Conservation (phyloP, 1,284 basidiomycete genomes). For the Apiotrichum gamsii region DNA sequence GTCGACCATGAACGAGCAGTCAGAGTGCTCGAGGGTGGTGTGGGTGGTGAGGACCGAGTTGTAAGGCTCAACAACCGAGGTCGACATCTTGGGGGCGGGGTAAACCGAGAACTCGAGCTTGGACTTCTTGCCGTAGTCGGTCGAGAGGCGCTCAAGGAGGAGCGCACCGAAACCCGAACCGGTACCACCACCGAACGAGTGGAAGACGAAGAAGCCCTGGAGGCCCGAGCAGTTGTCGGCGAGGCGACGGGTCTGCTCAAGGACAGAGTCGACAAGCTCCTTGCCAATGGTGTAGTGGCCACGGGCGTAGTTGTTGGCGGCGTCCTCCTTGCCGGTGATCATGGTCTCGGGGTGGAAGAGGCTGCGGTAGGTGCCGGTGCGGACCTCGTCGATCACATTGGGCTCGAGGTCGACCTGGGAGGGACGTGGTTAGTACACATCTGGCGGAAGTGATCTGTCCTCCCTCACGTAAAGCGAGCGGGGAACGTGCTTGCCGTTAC, state of each 20-base stretch:
- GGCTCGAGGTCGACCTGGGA: constrained; percentile 77
- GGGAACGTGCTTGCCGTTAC: constrained; percentile 92
- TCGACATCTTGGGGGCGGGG: constrained; percentile 88
- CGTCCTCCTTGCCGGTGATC: constrained; percentile 98
- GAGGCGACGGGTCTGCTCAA: constrained; percentile 92
- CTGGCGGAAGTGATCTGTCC: no score
- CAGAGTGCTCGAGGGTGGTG: constrained; percentile 97
- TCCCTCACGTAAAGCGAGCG: constrained; percentile 78
- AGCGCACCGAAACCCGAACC: constrained; percentile 99
- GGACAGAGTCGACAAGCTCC: constrained; percentile 80
- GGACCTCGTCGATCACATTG: constrained; percentile 92
- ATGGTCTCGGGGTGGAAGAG: constrained; percentile 99
- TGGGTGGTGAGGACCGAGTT: constrained; percentile 98
- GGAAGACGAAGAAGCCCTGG: constrained; percentile 99
- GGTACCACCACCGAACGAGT: constrained; percentile 99
- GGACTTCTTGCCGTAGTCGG: constrained; percentile 98
- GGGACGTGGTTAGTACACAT: neutral
- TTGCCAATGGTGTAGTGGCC: constrained; percentile 98
- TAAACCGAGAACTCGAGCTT: constrained; percentile 99
- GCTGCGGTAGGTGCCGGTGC: constrained; percentile 84
- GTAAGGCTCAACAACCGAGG: constrained; percentile 98
- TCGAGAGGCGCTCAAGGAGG: constrained; percentile 88
- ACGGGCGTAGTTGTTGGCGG: constrained; percentile 97
- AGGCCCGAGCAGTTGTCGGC: constrained; percentile 97
- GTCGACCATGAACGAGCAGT: constrained; percentile 99